Evolutionary conservation across 208 protist genomes (phyloP).

Genomic region (Leishmania guyanensis): DNA sequence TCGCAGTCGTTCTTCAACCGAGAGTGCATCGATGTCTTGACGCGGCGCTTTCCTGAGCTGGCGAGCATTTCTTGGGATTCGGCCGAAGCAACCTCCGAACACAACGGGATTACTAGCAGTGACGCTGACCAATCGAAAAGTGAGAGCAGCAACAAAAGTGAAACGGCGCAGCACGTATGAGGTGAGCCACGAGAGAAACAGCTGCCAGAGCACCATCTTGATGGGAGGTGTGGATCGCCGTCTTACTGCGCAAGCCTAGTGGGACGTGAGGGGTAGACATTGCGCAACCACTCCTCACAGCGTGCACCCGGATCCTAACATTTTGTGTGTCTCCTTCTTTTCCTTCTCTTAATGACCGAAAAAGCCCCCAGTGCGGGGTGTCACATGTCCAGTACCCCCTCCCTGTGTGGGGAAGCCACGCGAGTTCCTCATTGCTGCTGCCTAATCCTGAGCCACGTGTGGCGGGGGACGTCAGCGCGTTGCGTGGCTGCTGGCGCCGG

Average conservation of each 20-base stretch:
- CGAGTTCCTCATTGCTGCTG: background rate
- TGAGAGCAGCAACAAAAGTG: background rate
- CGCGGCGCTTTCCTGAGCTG: constrained; percentile 39
- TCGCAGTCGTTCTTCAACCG: constrained; percentile 29
- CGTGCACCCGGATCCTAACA: background rate
- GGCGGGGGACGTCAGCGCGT: background rate
- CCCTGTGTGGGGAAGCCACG: background rate
- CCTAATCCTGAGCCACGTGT: too few species aligned
- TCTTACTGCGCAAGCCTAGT: background rate
- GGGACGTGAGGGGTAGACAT: background rate
- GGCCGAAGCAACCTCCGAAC: background rate
- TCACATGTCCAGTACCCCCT: background rate
- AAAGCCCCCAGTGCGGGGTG: background rate
- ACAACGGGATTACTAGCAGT: background rate
- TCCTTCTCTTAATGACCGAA: background rate
- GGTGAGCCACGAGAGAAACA: background rate
- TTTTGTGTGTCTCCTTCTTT: background rate
- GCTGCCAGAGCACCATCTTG: background rate
- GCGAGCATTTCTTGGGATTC: constrained; percentile 4
- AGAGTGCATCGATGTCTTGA: constrained; percentile 30
- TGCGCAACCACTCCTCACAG: background rate
- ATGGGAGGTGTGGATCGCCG: background rate
- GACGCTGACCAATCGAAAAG: background rate
- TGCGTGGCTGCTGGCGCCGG: background rate
- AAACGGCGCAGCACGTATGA: background rate